A percentile compares a stretch with the other conserved stretches of the same genome.
Evolutionary conservation across 208 protist species (phyloP).

Genomic region (Trypanosoma avium): DNA sequence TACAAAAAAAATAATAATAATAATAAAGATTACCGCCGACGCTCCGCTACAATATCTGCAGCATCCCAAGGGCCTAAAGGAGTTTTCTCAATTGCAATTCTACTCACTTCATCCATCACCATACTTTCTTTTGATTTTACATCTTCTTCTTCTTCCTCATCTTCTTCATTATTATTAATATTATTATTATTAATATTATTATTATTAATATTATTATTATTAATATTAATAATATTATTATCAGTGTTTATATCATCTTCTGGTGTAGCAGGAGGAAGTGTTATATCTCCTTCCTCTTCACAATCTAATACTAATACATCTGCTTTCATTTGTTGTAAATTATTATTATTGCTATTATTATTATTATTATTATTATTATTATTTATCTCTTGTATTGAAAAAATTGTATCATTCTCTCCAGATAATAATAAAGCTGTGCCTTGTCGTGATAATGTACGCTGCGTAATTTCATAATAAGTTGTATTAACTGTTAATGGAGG

Average conservation of each 20-base stretch:
- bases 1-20: too few species aligned
- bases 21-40: slow-evolving; percentile 14
- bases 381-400: too few species aligned
- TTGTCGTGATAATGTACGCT: slow-evolving; percentile 3
- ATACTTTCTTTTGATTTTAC: not conserved
- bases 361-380: too few species aligned
- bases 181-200: not conserved
- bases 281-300: not conserved
- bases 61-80: slow-evolving; percentile 32
- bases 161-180: slow-evolving; percentile 8
- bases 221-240: not conserved
- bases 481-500: slow-evolving; percentile 25
- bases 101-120: slow-evolving; percentile 23
- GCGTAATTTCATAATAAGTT: slow-evolving; percentile 25
- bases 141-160: slow-evolving; percentile 6
- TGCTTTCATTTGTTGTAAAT: not conserved
- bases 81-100: slow-evolving; percentile 28
- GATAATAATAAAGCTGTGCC: slow-evolving; percentile 2
- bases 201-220: not conserved
- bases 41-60: slow-evolving; percentile 26
- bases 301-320: not conserved
- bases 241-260: too few species aligned
- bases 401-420: not conserved
- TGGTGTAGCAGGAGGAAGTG: not conserved
- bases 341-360: too few species aligned